Evolutionary conservation across 805 yeast species (phyloP).

Genomic region (Sugiyamaella boreocaroliniensis): DNA sequence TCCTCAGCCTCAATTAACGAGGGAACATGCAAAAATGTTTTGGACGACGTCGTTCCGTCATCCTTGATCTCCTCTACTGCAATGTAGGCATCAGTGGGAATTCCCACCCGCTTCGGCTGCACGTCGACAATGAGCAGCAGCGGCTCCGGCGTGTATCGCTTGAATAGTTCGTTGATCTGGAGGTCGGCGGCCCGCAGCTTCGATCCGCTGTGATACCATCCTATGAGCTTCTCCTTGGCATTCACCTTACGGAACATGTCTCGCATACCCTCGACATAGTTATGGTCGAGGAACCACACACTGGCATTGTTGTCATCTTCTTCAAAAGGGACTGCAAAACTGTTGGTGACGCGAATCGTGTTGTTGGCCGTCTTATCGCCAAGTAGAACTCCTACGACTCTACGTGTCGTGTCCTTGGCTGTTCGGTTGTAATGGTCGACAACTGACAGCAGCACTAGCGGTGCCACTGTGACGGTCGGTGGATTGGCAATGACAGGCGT

Average conservation of each 20-base stretch:
- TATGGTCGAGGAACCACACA: constrained; percentile 97
- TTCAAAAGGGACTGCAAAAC: constrained; percentile 96
- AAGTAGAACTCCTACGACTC: constrained; percentile 90
- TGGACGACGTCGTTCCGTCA: constrained; percentile 89
- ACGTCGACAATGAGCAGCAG: constrained; percentile 87
- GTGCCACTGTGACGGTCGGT: constrained; percentile 77
- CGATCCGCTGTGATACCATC: constrained; percentile 99
- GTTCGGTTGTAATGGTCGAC: constrained; percentile 93
- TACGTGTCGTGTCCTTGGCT: constrained; percentile 61
- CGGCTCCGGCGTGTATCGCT: constrained; percentile 74
- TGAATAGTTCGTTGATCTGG: constrained; percentile 84
- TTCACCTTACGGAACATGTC: constrained; percentile 97
- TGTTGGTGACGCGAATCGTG: constrained; percentile 71
- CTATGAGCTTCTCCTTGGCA: constrained; percentile 91
- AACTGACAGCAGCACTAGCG: constrained; percentile 85
- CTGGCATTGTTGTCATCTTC: constrained; percentile 88
- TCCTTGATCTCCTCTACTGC: constrained; percentile 94
- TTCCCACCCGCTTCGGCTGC: constrained; percentile 73
- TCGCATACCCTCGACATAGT: constrained; percentile 91
- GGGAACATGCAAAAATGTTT: constrained; percentile 89
- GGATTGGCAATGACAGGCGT: not conserved
- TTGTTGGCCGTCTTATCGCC: constrained; percentile 56
- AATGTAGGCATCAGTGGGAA: constrained; percentile 92
- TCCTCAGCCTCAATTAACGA: constrained; percentile 94
- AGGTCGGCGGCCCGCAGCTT: constrained; percentile 81